These are phyloP conservation scores for Xylaria sp. DNA, from an alignment of 2,329 filamentous ascomycete genomes.

Conservation along the genomic window DNA sequence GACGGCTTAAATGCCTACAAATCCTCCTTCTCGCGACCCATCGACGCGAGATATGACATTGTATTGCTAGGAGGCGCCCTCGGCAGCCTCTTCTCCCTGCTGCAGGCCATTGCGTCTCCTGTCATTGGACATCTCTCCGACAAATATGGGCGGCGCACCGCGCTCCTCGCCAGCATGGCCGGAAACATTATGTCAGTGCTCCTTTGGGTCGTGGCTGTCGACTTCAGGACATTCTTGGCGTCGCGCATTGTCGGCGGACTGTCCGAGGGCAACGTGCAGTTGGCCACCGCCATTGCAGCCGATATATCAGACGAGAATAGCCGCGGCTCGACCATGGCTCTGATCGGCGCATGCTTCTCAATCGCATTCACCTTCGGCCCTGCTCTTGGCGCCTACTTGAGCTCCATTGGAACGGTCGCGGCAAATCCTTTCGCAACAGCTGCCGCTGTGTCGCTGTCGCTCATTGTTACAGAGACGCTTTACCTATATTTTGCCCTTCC, in stretches of 20 bases:
- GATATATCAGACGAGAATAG: conserved; percentile 90
- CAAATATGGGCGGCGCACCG: conserved; percentile 84
- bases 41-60: conserved; percentile 96
- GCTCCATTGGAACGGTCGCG: conserved; percentile 79
- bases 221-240: conserved; percentile 96
- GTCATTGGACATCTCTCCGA: conserved; percentile 91
- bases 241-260: conserved; percentile 91
- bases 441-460: conserved; percentile 83
- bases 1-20: conserved; percentile 93
- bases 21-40: conserved; percentile 87
- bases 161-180: conserved; percentile 88
- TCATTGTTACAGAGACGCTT: conserved; percentile 87
- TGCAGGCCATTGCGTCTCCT: conserved; percentile 92
- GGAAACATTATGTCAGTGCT: conserved; percentile 94
- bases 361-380: conserved; percentile 98
- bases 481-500: conserved; percentile 89
- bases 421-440: conserved; percentile 95
- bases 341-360: conserved; percentile 96
- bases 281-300: conserved; percentile 94
- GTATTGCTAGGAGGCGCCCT: conserved; percentile 93
- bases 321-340: conserved; percentile 91
- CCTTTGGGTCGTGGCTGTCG: conserved; percentile 91
- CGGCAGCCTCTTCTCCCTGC: conserved; percentile 88
- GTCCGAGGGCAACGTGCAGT: conserved; percentile 96
- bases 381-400: conserved; percentile 87